phyloP scores from a whole-genome alignment of 257 asterid genomes.

The Cordia subcordata region DNA sequence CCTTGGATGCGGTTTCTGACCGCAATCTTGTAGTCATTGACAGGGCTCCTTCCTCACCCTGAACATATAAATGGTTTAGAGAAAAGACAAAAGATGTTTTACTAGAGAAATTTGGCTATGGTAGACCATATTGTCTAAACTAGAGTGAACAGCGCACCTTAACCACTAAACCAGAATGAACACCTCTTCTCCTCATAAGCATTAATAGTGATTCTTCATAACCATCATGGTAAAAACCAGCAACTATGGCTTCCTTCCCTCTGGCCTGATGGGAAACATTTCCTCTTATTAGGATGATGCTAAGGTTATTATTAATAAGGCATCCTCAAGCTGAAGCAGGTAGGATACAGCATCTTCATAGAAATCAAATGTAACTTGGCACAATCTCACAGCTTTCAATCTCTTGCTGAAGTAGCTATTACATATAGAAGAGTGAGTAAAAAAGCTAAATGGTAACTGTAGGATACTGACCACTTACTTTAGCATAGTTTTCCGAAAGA shows the following conservation, averaged over 20 bases:
- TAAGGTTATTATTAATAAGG: neutral
- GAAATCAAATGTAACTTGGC: neutral
- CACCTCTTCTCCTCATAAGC: constrained; percentile 98
- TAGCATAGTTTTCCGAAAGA: no score
- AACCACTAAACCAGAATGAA: constrained; percentile 92
- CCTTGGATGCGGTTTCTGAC: constrained; percentile 75
- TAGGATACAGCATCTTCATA: neutral
- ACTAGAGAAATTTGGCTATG: neutral
- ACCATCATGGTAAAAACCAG: constrained; percentile 95
- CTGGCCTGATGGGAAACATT: constrained; percentile 42
- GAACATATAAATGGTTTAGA: constrained; percentile 10
- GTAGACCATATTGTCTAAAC: neutral
- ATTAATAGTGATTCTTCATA: constrained; percentile 90
- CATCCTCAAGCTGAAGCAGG: neutral
- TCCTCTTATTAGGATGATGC: neutral
- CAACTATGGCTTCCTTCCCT: constrained; percentile 88
- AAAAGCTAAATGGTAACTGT: no score
- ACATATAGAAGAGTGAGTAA: neutral
- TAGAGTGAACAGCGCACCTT: constrained; percentile 42
- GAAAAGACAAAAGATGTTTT: neutral
- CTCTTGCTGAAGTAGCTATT: neutral
- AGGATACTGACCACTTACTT: neutral
- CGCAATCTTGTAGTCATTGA: constrained; percentile 88
- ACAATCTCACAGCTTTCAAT: neutral
- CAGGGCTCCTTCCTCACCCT: constrained; percentile 99